Conservation (phyloP, 75 land plant species). For the Sequoiadendron giganteum region DNA sequence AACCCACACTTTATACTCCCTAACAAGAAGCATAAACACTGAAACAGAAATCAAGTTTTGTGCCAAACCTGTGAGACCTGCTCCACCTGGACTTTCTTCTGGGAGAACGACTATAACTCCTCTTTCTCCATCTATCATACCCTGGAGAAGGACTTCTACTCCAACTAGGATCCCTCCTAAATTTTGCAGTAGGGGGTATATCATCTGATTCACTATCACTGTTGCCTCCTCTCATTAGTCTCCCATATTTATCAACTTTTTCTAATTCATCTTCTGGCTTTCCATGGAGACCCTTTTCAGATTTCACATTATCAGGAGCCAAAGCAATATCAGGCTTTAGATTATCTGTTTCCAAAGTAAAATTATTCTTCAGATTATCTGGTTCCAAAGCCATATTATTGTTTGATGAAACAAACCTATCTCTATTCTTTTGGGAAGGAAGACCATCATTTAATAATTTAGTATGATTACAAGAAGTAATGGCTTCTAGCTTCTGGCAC, state of each 20-base stretch:
- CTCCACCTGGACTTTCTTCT: conserved; percentile 22
- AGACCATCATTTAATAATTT: not conserved
- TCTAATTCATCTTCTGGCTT: not conserved
- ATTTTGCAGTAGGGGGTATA: not conserved
- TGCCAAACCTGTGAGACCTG: conserved; percentile 33
- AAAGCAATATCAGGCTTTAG: not conserved
- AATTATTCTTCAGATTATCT: not conserved
- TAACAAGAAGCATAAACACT: not conserved
- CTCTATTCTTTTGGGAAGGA: not conserved
- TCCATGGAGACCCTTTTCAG: not conserved
- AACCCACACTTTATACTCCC: not conserved
- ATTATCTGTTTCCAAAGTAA: not conserved
- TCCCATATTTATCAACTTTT: conserved; percentile 11
- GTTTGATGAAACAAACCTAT: not conserved
- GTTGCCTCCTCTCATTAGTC: not conserved
- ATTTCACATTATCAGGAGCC: not conserved
- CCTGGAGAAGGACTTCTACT: conserved; percentile 15
- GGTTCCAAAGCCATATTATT: not conserved
- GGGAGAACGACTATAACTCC: conserved; percentile 32
- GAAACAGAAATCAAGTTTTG: not conserved
- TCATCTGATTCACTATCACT: conserved; percentile 18
- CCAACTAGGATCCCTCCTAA: not conserved
- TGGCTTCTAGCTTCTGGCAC: not conserved
- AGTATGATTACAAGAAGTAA: not conserved
- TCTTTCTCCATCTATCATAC: conserved; percentile 30